Base-by-base conservation (phyloP, 2,329 filamentous ascomycete genomes). In the Cadophora luteo-olivacea region DNA sequence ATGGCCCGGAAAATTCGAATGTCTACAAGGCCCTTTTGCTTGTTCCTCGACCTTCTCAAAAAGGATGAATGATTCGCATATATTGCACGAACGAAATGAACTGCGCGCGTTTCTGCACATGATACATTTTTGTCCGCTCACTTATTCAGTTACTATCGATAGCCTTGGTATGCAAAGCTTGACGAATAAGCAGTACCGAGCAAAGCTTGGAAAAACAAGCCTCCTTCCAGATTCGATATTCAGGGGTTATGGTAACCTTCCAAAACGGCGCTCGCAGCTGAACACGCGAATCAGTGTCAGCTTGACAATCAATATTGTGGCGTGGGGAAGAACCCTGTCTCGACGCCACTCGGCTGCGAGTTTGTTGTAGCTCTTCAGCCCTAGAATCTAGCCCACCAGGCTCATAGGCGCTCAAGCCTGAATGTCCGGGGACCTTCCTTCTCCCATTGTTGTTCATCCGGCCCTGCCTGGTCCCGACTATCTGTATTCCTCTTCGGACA, bases 181-280 rank as follows among this genome's bases (percentile, higher is more conserved):
- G 29, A 38, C 29, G 32, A 38, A 57, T 57, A 57, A 57, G 54
- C 54, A 57, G 32, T 38, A 32, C 54, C 9, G 32, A 57, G 54
- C 51, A 54, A 54, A 54, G 51, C 52, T 55, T 55, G 52, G 52
- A 33, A 55, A 29, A 55, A 55, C 25, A 33, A 33, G 52, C 29
- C 52, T 55, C 52, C 52, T 58, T 58, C 55, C 33, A 8, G 38
- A 58, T 58, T 22, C 55, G 33, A 58, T 58, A 7, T 8, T 38
- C 32, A 12, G n/a, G 33, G 52, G 14, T 33, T 8, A 32, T 19
- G 25, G 33, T 29, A n/a, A 8, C 29, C 52, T 33, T 33, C 29
- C n/a, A 38, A 38, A 12, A 24, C 19, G 32, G 33, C n/a, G 32
- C 32, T 32, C 25, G 16, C 8, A 14, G 52, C 52, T 55, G 19